These are phyloP conservation scores for Exophiala xenobiotica DNA, from an alignment of 2,329 filamentous ascomycete genomes.

Conservation along the genomic window DNA sequence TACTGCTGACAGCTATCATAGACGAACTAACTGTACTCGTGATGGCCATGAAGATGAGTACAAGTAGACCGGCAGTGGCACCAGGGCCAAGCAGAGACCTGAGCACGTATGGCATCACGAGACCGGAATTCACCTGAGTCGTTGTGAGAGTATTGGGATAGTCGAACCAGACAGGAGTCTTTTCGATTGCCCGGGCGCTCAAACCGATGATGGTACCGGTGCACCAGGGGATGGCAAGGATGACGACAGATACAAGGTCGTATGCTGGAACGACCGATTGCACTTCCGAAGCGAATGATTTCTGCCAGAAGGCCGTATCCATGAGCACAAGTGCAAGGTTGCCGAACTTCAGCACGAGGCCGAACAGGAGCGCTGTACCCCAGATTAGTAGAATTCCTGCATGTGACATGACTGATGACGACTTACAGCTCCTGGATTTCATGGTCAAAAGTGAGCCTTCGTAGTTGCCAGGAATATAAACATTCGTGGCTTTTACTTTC, in stretches of 20 bases:
- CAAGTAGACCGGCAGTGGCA: slow-evolving; percentile 46
- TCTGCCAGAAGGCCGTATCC: slow-evolving; percentile 56
- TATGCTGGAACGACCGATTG: slow-evolving; percentile 50
- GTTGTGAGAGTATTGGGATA: slow-evolving; percentile 44
- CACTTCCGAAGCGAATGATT: slow-evolving; percentile 51
- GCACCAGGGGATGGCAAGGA: slow-evolving; percentile 51
- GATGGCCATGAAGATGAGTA: slow-evolving; percentile 54
- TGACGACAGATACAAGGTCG: slow-evolving; percentile 46
- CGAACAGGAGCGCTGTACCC: slow-evolving; percentile 34
- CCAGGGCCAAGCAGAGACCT: slow-evolving; percentile 46
- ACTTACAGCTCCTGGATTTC: slow-evolving; percentile 46
- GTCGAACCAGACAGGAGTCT: slow-evolving; percentile 47
- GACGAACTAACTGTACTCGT: slow-evolving; percentile 52
- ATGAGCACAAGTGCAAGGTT: slow-evolving; percentile 53
- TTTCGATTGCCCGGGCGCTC: slow-evolving; percentile 46
- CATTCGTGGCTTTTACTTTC: slow-evolving; percentile 45
- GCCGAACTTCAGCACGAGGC: slow-evolving; percentile 50
- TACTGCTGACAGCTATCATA: slow-evolving; percentile 53
- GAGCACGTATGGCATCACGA: slow-evolving; percentile 50
- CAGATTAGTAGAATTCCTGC: background rate
- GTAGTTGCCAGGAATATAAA: slow-evolving; percentile 49
- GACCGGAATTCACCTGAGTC: slow-evolving; percentile 44
- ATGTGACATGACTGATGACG: slow-evolving; percentile 25
- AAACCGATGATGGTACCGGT: slow-evolving; percentile 50
- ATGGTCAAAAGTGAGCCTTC: slow-evolving; percentile 50